Base-by-base conservation (phyloP, 2,329 filamentous ascomycete species). In the Fusarium ambrosium region DNA sequence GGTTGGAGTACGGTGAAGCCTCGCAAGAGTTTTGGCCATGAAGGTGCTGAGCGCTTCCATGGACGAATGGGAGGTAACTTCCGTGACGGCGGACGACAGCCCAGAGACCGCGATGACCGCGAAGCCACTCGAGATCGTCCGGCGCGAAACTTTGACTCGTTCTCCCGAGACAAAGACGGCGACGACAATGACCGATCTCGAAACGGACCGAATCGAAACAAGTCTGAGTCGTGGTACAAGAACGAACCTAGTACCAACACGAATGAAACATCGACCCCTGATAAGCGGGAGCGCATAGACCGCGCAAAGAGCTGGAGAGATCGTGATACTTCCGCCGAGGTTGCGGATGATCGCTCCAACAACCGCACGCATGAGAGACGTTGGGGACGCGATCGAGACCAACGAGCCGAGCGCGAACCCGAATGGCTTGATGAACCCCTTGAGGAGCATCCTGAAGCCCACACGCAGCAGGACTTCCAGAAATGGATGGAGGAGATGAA, bases 401-500 rank as follows among this genome's bases (percentile, higher is more conserved):
- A 88, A 37, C 89, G 89, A 68, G 85, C 89, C 74, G 95, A 97
- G 80, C 92, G 94, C 74, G 94, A 97, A 61, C 95, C 96, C 6
- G 95, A 98, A 83, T 98, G 95, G 96, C 88, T 98, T 82, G 95
- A 97, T 80, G 89, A 92, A 68, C 91, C 91, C 18, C 88, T 88
- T 24, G 92, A 93, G 68, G 92, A 94, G 62, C 91, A 92, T 78
- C 86, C 89, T 39, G 90, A 93, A 78, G 89, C 88, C 6, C 93
- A 94, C 78, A 98, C 95, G 1, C 92, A 94, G 79, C 95, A 97
- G 80, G 95, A 98, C 76, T 97, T 98, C 82, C 93, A 97, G 84
- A 94, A 94, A 76, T 98, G 96, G 91, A 98, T 98, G 88, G 94
- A 97, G 78, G 89, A 89, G 73, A 97, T 97, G 95, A 96, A 94